These are phyloP conservation scores for Hymenoscyphus occultus DNA, from an alignment of 2,329 filamentous ascomycete species.

Conservation along the genomic window DNA sequence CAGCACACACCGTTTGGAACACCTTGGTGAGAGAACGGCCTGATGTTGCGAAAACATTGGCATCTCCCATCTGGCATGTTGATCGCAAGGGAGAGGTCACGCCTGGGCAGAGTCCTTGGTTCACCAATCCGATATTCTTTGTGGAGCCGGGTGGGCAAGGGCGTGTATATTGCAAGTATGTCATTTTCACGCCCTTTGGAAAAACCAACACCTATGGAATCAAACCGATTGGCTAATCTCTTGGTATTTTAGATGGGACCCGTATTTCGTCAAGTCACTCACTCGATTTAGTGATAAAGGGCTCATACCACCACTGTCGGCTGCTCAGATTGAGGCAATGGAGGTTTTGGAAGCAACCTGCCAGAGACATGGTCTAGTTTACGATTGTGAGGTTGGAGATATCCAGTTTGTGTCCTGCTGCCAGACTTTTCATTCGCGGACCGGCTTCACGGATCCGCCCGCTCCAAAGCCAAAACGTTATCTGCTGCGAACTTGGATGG, in stretches of 20 bases:
- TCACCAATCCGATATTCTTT: conserved; percentile 2
- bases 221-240: too few relatives aligned
- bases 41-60: conserved; percentile 4
- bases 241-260: background rate
- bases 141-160: background rate
- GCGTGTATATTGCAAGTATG: conserved; percentile 2
- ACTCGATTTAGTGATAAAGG: conserved; percentile 3
- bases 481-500: conserved; percentile 4
- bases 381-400: conserved; percentile 6
- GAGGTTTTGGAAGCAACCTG: background rate
- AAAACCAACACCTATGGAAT: too few relatives aligned
- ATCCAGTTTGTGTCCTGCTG: conserved; percentile 7
- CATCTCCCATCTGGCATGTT: conserved; percentile 2
- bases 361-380: background rate
- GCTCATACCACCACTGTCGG: background rate
- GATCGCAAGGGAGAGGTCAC: conserved; percentile 2
- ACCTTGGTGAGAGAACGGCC: background rate
- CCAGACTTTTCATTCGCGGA: conserved; percentile 4
- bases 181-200: background rate
- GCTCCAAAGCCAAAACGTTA: background rate
- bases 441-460: conserved; percentile 1
- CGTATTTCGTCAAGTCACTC: conserved; percentile 3
- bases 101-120: background rate
- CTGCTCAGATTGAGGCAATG: background rate
- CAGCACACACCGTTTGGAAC: conserved; percentile 3